Percentiles rank a stretch among this genome's conserved stretches.
Conservation (phyloP, 805 yeast genomes). For the Barnettozyma siamensis region DNA sequence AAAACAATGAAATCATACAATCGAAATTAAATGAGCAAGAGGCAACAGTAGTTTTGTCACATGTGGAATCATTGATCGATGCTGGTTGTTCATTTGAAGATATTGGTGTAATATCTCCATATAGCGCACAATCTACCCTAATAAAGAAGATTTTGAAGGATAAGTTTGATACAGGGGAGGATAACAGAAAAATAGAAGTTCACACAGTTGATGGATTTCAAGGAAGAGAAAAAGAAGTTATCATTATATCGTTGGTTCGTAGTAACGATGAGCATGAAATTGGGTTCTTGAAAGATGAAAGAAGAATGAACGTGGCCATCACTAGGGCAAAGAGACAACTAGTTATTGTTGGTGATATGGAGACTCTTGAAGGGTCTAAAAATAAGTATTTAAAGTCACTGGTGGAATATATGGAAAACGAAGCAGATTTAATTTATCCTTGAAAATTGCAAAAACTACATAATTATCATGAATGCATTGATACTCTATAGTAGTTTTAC, state of each 20-base stretch:
- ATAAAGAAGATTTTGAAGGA: slow-evolving; percentile 26
- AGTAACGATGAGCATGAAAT: slow-evolving; percentile 66
- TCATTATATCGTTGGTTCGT: slow-evolving; percentile 74
- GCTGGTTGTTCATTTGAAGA: slow-evolving; percentile 47
- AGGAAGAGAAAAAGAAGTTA: slow-evolving; percentile 90
- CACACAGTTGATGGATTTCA: slow-evolving; percentile 96
- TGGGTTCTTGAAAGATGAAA: slow-evolving; percentile 74
- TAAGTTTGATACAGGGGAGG: not conserved
- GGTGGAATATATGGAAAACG: slow-evolving; percentile 9
- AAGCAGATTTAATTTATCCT: slow-evolving; percentile 9
- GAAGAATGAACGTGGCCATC: slow-evolving; percentile 89
- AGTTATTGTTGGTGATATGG: slow-evolving; percentile 83
- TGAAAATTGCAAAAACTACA: too few species aligned
- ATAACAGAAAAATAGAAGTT: slow-evolving; percentile 46
- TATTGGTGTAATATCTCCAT: slow-evolving; percentile 89
- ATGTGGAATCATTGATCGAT: slow-evolving; percentile 44
- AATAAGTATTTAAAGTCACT: slow-evolving; percentile 3
- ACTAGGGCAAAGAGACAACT: slow-evolving; percentile 85
- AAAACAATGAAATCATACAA: slow-evolving; percentile 13
- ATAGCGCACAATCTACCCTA: slow-evolving; percentile 75
- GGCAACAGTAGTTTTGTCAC: slow-evolving; percentile 51
- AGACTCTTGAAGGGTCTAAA: slow-evolving; percentile 37
- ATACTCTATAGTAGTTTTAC: too few species aligned
- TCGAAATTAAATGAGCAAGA: slow-evolving; percentile 81
- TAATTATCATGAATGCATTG: too few species aligned